Base-by-base conservation (phyloP, 2,329 filamentous ascomycete genomes). In the Ascochyta pisi region DNA sequence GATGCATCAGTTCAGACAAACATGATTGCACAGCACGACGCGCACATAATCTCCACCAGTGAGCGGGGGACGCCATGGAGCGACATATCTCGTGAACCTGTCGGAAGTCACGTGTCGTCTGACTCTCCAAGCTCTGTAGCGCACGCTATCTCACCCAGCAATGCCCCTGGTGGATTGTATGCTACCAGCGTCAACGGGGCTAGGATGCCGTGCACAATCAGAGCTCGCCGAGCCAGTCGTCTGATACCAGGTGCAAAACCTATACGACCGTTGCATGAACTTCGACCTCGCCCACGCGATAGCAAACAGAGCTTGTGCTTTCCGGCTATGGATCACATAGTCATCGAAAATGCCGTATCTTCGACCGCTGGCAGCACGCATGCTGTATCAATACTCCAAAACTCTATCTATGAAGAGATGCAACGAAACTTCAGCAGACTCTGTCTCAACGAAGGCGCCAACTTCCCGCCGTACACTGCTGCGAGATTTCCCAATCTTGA, bases 161-260 rank as follows among this genome's bases (percentile, higher is more conserved):
- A 48, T 23, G 50, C 50, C 6, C 41, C 50, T 46, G 55, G 50
- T 7, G 50, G 55, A 5, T 39, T 58, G 16, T 54, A 58, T 47
- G 50, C 55, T 5, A 58, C 55, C 3, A 58, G 55, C 42, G 38
- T 43, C 26, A 47, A 58, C 7, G 55, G 55, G 2, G 55, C 55
- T 9, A 46, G 55, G 29, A 48, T 58, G 55, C 55, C 55, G 2
- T 58, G 55, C 37, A 58, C 55, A 23, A 34, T 47, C 31, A 45
- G 55, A 8, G 46, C 44, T 34, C 44, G 50, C 4, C 42, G 50
- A 23, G 9, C 37, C 2, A 34, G 16, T 9, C 41, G 41, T 33
- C 15, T 47, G 24, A 29, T 58, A 16, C 46, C 55, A 31, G 46
- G 50, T 15, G 50, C 35, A n/a, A 46, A 27, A 15, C 55, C 50